phyloP scores from a whole-genome alignment of 805 yeast genomes.

The Tetrapisispora pingtungensis region DNA sequence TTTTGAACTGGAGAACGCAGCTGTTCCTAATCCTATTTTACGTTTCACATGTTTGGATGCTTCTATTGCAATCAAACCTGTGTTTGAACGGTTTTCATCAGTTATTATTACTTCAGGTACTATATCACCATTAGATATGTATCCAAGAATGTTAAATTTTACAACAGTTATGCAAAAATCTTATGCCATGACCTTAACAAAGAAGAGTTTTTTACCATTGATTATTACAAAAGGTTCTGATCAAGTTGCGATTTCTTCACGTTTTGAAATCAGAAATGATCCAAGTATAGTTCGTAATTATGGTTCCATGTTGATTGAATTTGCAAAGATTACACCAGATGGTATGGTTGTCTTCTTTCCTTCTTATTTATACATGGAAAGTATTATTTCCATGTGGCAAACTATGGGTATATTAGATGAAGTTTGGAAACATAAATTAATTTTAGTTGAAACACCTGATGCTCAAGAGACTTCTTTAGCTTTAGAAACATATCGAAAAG shows the following conservation, averaged over 20 bases:
- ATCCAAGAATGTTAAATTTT: slow-evolving; percentile 91
- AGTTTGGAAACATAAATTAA: slow-evolving; percentile 94
- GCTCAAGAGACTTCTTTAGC: slow-evolving; percentile 97
- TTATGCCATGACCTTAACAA: slow-evolving; percentile 88
- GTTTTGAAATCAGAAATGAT: slow-evolving; percentile 94
- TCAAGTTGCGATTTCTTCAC: slow-evolving; percentile 91
- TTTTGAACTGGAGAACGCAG: slow-evolving; percentile 85
- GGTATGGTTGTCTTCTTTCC: slow-evolving; percentile 98
- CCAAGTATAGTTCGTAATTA: slow-evolving; percentile 96
- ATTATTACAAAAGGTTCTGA: slow-evolving; percentile 96
- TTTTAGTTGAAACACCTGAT: slow-evolving; percentile 96
- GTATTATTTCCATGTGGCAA: slow-evolving; percentile 98
- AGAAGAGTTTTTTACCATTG: slow-evolving; percentile 88
- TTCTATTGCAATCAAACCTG: slow-evolving; percentile 94
- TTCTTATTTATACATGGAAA: slow-evolving; percentile 93
- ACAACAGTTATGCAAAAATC: slow-evolving; percentile 91
- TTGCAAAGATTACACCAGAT: slow-evolving; percentile 92
- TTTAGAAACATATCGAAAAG: slow-evolving; percentile 87
- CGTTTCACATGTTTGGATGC: slow-evolving; percentile 95
- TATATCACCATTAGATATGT: slow-evolving; percentile 96
- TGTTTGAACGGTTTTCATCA: slow-evolving; percentile 84
- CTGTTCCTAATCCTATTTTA: slow-evolving; percentile 93
- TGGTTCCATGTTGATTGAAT: slow-evolving; percentile 85
- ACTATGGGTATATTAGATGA: slow-evolving; percentile 96
- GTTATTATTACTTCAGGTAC: slow-evolving; percentile 97